phyloP scores from a whole-genome alignment of 2,329 filamentous ascomycete genomes.

The Colletotrichum acutatum region DNA sequence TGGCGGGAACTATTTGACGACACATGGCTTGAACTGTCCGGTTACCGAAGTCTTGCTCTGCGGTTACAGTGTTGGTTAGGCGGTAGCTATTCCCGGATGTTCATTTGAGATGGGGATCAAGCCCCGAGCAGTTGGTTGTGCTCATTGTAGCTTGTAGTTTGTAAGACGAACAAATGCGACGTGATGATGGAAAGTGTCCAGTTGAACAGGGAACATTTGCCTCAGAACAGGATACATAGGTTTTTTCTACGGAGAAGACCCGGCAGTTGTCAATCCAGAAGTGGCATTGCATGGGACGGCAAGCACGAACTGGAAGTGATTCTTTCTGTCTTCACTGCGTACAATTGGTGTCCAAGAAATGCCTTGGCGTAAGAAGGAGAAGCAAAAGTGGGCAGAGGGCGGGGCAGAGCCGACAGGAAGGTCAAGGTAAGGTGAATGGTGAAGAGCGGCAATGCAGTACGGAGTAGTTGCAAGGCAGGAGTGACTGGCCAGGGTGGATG shows the following conservation, averaged over 20 bases:
- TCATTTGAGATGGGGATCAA: background rate
- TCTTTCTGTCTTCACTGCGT: constrained; percentile 2
- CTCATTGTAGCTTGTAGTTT: background rate
- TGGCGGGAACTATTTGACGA: constrained; percentile 12
- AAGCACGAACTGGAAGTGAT: background rate
- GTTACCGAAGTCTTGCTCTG: background rate
- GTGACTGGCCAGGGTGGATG: constrained; percentile 22
- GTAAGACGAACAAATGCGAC: background rate
- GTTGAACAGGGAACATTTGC: constrained; percentile 13
- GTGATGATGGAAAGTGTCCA: constrained; percentile 16
- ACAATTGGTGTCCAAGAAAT: constrained; percentile 3
- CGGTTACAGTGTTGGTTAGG: background rate
- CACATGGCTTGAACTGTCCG: background rate
- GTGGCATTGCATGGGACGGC: constrained; percentile 1
- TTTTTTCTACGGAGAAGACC: background rate
- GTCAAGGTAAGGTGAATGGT: background rate
- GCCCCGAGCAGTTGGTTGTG: background rate
- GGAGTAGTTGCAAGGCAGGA: background rate
- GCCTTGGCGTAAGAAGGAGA: constrained; percentile 21
- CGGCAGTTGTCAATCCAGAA: constrained; percentile 20
- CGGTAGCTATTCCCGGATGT: background rate
- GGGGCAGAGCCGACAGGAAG: constrained; percentile 9
- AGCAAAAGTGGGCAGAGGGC: constrained; percentile 13
- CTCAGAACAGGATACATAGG: background rate
- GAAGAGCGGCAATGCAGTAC: background rate